Evolutionary conservation across 305 asterid genomes (phyloP), one percentile per base, ranked within the genome.

Genomic region (Fraxinus velutina): DNA sequence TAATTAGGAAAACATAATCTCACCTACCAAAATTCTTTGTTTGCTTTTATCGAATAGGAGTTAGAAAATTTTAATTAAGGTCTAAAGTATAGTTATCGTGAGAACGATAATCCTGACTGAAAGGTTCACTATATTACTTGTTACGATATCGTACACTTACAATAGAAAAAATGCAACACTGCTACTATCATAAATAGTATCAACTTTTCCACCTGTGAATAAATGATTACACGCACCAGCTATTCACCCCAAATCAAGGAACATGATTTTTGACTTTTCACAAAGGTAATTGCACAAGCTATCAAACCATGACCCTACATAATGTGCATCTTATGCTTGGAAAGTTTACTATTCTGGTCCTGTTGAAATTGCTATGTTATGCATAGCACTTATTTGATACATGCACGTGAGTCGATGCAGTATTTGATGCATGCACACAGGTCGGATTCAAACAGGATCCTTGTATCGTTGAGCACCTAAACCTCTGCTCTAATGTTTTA

Each of bases 211-310:
- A 32, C 79, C 81, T 87, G 88, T 83, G 85, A 52, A 32, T 81
- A 83, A 81, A 88, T 88, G 86, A 88, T 86, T 86, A 70, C 89
- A 81, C 86, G 85, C 87, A 88, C 89, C 83, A 81, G 78, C 76
- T 79, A 75, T 50, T 80, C 77, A 86, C 76, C 62, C 24, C 34
- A 77, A 44, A 71, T 83, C 73, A 82, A 62, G 77, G 84, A 13
- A 78, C 85, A 74, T 47, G 22, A 77, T 79, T 83, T 78, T 12
- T 50, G 55, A 44, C 77, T 86, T 84, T 86, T 77, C 57, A 74
- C 47, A 84, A 83, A 83, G 86, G 75, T 78, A 78, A 85, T 82
- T 52, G 68, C 73, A 47, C 73, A 80, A 81, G 73, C 80, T 77
- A 66, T 76, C 68, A 77, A 83, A 77, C 4, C 64, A 80, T 83